These are phyloP conservation scores for Euphorbia celastroides DNA, from an alignment of 441 rosid genomes.

Conservation along the genomic window DNA sequence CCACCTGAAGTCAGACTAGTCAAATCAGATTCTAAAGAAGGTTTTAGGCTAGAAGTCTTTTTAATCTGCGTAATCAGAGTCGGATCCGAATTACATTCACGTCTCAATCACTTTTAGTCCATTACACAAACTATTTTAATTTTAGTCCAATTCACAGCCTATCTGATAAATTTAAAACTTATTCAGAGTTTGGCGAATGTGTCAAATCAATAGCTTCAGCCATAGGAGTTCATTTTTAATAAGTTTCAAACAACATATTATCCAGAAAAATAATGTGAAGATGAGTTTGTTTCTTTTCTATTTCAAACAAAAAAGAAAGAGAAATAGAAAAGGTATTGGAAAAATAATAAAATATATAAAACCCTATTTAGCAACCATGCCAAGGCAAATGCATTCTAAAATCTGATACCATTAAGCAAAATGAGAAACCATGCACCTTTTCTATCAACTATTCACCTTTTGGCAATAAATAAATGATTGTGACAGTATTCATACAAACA, in stretches of 20 bases:
- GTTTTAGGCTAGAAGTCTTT: neutral
- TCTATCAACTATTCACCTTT: neutral
- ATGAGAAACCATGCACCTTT: neutral
- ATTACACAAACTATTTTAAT: slow-evolving; percentile 1
- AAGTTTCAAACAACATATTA: neutral
- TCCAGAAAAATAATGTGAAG: neutral
- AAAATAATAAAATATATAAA: neutral
- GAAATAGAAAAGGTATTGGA: neutral
- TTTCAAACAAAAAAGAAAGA: neutral
- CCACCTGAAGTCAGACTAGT: slow-evolving; percentile 52
- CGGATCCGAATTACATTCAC: neutral
- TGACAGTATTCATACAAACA: neutral
- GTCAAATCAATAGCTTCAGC: neutral
- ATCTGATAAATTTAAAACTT: neutral
- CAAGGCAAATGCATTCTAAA: neutral
- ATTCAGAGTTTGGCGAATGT: neutral
- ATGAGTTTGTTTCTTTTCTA: neutral
- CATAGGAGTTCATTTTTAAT: neutral
- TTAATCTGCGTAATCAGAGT: neutral
- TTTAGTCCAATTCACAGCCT: neutral
- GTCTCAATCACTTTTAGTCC: neutral
- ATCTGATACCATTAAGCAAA: neutral
- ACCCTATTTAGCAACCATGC: neutral
- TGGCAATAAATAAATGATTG: neutral
- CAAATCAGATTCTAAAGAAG: neutral